Conservation (phyloP, 768 basidiomycete genomes). For the Mycena vulgaris region DNA sequence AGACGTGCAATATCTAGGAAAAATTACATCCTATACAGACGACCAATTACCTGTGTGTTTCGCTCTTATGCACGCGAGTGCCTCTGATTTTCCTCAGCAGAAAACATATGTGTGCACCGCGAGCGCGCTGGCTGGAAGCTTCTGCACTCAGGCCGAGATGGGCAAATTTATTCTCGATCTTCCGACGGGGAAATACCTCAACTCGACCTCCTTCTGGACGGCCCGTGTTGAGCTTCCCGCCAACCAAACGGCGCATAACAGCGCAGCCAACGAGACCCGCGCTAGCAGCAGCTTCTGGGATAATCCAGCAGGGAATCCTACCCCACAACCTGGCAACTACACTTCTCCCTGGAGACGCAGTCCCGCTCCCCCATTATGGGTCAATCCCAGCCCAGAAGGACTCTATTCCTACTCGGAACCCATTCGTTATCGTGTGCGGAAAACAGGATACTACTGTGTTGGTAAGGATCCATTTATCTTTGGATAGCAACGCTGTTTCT, state of each 20-base stretch:
- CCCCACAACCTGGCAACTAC: slow-evolving; percentile 62
- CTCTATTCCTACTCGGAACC: slow-evolving; percentile 74
- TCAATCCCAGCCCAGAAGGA: slow-evolving; percentile 60
- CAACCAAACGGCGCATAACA: slow-evolving; percentile 47
- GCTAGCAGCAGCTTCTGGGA: slow-evolving; percentile 68
- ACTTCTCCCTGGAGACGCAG: slow-evolving; percentile 65
- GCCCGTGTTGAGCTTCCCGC: slow-evolving; percentile 78
- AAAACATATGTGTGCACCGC: slow-evolving; percentile 96
- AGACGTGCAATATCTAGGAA: slow-evolving; percentile 89
- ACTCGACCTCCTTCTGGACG: slow-evolving; percentile 91
- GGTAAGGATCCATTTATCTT: slow-evolving; percentile 66
- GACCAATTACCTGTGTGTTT: slow-evolving; percentile 76
- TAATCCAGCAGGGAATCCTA: slow-evolving; percentile 72
- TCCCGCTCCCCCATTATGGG: slow-evolving; percentile 34
- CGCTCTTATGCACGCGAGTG: slow-evolving; percentile 23
- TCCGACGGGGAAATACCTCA: slow-evolving; percentile 70
- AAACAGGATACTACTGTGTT: slow-evolving; percentile 97
- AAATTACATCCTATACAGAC: slow-evolving; percentile 67
- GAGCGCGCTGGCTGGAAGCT: slow-evolving; percentile 77
- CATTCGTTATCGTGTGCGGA: slow-evolving; percentile 86
- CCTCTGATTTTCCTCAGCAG: slow-evolving; percentile 62
- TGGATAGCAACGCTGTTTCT: slow-evolving; percentile 10
- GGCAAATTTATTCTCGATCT: slow-evolving; percentile 93
- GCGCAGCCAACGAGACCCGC: slow-evolving; percentile 38
- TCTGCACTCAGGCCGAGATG: slow-evolving; percentile 74